Conservation (phyloP, 441 rosid genomes). For the Iberis amara region DNA sequence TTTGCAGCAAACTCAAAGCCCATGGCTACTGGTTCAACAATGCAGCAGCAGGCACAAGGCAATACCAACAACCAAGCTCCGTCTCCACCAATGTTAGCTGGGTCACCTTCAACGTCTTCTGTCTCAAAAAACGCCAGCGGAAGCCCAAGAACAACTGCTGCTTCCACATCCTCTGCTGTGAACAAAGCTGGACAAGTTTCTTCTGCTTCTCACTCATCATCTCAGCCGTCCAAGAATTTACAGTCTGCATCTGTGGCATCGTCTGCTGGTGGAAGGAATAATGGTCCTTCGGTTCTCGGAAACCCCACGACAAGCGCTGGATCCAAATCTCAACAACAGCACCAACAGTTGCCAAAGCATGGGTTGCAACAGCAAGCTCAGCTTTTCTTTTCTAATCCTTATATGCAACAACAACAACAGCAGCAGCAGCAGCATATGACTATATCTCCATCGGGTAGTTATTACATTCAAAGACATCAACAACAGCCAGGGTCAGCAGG, state of each 20-base stretch:
- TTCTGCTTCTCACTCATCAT: constrained; percentile 46
- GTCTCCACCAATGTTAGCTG: constrained; percentile 61
- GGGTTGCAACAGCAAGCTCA: constrained; percentile 52
- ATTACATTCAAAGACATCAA: constrained; percentile 63
- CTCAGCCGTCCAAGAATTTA: constrained; percentile 64
- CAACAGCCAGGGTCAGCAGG: constrained; percentile 48
- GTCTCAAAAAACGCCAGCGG: constrained; percentile 83
- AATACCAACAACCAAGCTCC: constrained; percentile 48
- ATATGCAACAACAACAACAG: constrained; percentile 37
- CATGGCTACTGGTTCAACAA: constrained; percentile 39
- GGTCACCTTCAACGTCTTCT: constrained; percentile 80
- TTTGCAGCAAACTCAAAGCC: constrained; percentile 69
- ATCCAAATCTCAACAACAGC: constrained; percentile 54
- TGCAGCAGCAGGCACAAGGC: constrained; percentile 54
- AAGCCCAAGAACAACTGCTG: constrained; percentile 71
- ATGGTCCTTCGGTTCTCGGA: constrained; percentile 59
- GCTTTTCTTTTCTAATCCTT: constrained; percentile 45
- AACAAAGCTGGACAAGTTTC: constrained; percentile 72
- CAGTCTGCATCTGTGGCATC: constrained; percentile 33
- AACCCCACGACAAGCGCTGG: constrained; percentile 50
- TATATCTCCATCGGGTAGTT: constrained; percentile 44
- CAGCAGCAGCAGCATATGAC: constrained; percentile 27
- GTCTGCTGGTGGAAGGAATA: constrained; percentile 50
- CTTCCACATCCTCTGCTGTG: constrained; percentile 44
- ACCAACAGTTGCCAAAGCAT: constrained; percentile 52